phyloP scores from a whole-genome alignment of 495 filamentous ascomycete genomes.

The Neurospora pannonica region DNA sequence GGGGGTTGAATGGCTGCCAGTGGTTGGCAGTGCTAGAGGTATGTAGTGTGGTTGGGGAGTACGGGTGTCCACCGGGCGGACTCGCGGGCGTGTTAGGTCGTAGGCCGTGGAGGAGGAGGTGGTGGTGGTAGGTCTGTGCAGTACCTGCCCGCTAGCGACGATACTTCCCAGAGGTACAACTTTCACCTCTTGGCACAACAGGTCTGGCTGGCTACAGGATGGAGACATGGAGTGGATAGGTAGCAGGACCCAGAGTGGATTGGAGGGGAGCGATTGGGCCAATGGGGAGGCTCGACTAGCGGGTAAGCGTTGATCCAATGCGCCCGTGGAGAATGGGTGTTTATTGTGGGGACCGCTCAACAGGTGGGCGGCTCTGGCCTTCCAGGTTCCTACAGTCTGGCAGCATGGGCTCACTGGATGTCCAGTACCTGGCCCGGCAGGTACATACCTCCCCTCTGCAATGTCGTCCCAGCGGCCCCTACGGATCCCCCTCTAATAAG shows the following conservation, averaged over 20 bases:
- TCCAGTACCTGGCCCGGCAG: background rate
- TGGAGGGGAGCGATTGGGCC: background rate
- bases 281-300: background rate
- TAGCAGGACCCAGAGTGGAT: background rate
- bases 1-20: background rate
- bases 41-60: background rate
- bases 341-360: background rate
- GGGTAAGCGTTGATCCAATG: background rate
- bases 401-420: background rate
- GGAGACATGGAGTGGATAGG: background rate
- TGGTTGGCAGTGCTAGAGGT: background rate
- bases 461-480: background rate
- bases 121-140: background rate
- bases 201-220: background rate
- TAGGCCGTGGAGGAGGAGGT: background rate
- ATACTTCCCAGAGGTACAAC: background rate
- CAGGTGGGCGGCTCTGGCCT: background rate
- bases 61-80: background rate
- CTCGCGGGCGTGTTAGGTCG: background rate
- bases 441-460: background rate
- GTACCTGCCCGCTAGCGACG: background rate
- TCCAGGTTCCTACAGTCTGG: background rate
- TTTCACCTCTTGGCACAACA: background rate
- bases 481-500: background rate
- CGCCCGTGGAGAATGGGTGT: background rate